Evolutionary conservation across 129 eudicot genomes (phyloP).

Genomic region (Artemisia argyi): DNA sequence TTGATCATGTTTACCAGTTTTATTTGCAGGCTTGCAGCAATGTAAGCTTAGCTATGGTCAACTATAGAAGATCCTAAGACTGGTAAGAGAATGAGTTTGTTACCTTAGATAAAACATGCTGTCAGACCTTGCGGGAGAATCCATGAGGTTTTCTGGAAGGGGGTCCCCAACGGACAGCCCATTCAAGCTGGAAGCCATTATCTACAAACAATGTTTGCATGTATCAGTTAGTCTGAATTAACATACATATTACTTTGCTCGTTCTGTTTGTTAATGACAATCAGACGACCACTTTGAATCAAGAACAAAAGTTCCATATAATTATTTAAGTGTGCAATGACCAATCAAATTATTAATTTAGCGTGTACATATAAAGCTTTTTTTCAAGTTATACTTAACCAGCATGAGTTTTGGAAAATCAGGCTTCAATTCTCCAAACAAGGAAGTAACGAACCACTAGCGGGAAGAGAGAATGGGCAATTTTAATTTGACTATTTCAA

Average conservation of each 20-base stretch:
- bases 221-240: background rate
- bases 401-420: background rate
- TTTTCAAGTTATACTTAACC: no score
- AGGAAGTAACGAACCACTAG: background rate
- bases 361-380: background rate
- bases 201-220: slow-evolving; percentile 45
- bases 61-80: background rate
- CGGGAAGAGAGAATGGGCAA: background rate
- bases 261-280: slow-evolving; percentile 13
- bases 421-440: slow-evolving; percentile 1
- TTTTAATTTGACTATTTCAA: background rate
- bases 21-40: background rate
- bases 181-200: slow-evolving; percentile 97
- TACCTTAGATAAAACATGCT: slow-evolving; percentile 64
- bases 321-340: background rate
- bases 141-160: slow-evolving; percentile 72
- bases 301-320: background rate
- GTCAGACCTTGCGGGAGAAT: slow-evolving; percentile 85
- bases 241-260: background rate
- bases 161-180: slow-evolving; percentile 87
- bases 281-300: background rate
- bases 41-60: background rate
- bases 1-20: slow-evolving; percentile 4
- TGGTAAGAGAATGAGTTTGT: background rate
- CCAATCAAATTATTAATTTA: background rate